Base-by-base conservation (phyloP, 192 early-diverging fungal genomes). In the Radiomyces spectabilis region DNA sequence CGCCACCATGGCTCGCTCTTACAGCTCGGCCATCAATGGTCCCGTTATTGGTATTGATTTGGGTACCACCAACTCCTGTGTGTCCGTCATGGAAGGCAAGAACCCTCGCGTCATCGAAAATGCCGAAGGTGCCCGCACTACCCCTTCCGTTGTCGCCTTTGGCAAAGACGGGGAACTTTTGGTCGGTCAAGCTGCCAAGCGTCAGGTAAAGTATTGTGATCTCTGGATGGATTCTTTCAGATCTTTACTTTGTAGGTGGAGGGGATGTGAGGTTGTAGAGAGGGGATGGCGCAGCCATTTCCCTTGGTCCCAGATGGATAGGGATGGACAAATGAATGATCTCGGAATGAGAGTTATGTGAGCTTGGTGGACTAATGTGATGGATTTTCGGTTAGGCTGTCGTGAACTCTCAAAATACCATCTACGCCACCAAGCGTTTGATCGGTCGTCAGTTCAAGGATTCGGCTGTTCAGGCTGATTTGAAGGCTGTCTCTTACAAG, bases 21-120 rank as follows among this genome's bases (percentile, higher is more conserved):
- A 96, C 76, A 71, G 68, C 55, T 70, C 92, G 59, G 91, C 90
- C 79, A 88, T 95, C 73, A 93, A 91, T 80, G 74, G 76, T 10
- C 75, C 66, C 38, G 93, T 98, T 32, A 94, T 99, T 57, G 97
- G 97, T 70, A 95, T 99, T 61, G 97, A 99, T 83, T 78, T 99
- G 54, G 97, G 97, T 41, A 99, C 97, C 25, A 99, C 97, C 61
- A 97, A 99, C 83, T 97, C 95, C n/a, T 99, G 97, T 68, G 97
- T 99, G 30, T 86, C 92, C 42, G 86, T 95, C 21, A 99, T 96
- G 93, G 97, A 99, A 77, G 97, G 96, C 64, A 97, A 96, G 75
- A 85, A 68, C 54, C 92, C 95, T 13, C 85, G 92, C 45, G 95
- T 99, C 15, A 92, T 99, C 67, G 95, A 97, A 75, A 97, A 99